A percentile compares a stretch with the other conserved stretches of the same genome.
Evolutionary conservation across 441 rosid species (phyloP).

Genomic region (Populus hybrid): DNA sequence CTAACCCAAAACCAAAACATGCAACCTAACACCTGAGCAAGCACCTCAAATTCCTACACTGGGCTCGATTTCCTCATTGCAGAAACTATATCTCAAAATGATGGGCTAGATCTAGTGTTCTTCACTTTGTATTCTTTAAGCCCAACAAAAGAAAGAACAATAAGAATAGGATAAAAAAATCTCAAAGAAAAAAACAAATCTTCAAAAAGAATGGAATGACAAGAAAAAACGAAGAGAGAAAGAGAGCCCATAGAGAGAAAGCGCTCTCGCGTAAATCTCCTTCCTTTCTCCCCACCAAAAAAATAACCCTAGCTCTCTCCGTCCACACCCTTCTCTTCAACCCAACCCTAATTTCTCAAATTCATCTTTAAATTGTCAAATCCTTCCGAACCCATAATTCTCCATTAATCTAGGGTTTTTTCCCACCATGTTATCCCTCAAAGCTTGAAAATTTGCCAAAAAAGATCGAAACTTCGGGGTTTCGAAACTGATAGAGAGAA

Average conservation of each 20-base stretch:
- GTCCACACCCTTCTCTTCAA: constrained; percentile 7
- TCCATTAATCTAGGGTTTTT: constrained; percentile 21
- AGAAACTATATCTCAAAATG: neutral
- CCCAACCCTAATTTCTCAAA: neutral
- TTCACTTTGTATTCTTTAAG: neutral
- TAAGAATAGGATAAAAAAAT: neutral
- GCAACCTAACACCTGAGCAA: too few species aligned
- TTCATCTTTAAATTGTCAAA: constrained; percentile 1
- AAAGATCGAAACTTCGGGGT: neutral
- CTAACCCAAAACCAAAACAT: neutral
- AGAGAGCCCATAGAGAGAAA: constrained; percentile 23
- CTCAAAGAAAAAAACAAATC: neutral
- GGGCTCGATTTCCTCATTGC: neutral
- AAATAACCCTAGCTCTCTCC: constrained; percentile 42
- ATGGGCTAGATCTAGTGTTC: neutral
- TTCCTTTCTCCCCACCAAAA: constrained; percentile 9
- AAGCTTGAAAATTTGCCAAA: constrained; percentile 15
- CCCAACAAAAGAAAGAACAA: neutral
- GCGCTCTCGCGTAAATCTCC: constrained; percentile 16
- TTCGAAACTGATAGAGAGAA: neutral
- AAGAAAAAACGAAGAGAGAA: constrained; percentile 15
- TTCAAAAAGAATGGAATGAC: neutral
- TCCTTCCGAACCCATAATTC: neutral
- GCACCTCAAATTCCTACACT: neutral
- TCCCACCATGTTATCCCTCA: constrained; percentile 10